phyloP scores from a whole-genome alignment of 345 rosid genomes.

The Citrus medica region DNA sequence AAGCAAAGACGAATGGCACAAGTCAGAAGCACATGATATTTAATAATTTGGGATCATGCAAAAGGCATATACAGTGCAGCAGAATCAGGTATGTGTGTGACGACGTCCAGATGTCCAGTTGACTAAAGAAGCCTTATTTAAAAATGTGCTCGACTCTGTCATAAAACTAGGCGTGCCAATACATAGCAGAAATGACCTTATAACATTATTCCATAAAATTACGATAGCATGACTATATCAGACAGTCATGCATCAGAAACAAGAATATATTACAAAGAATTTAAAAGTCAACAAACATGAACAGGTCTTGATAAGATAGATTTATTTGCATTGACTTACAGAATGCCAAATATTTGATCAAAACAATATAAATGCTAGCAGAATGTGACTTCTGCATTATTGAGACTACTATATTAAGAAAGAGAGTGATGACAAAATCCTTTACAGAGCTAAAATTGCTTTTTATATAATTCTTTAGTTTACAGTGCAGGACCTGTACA shows the following conservation, averaged over 20 bases:
- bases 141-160: neutral
- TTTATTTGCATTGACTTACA: neutral
- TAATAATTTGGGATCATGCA: neutral
- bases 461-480: neutral
- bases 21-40: neutral
- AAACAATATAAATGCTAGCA: constrained; percentile 3
- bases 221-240: neutral
- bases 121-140: neutral
- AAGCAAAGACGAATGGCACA: neutral
- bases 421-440: constrained; percentile 1
- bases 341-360: neutral
- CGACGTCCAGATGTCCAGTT: neutral
- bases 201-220: neutral
- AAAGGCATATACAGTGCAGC: neutral
- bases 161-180: neutral
- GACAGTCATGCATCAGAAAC: neutral
- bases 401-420: constrained; percentile 4
- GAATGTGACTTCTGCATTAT: constrained; percentile 15
- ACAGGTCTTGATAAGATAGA: neutral
- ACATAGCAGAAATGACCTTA: neutral
- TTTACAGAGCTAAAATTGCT: too few relatives aligned
- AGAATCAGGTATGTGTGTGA: neutral
- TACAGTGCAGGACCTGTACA: neutral
- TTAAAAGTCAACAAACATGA: constrained; percentile 1
- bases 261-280: neutral